A percentile compares a stretch with the other conserved stretches of the same genome.
These are phyloP conservation scores for Botrytis fragariae DNA, from an alignment of 2,329 filamentous ascomycete genomes.

Conservation along the genomic window DNA sequence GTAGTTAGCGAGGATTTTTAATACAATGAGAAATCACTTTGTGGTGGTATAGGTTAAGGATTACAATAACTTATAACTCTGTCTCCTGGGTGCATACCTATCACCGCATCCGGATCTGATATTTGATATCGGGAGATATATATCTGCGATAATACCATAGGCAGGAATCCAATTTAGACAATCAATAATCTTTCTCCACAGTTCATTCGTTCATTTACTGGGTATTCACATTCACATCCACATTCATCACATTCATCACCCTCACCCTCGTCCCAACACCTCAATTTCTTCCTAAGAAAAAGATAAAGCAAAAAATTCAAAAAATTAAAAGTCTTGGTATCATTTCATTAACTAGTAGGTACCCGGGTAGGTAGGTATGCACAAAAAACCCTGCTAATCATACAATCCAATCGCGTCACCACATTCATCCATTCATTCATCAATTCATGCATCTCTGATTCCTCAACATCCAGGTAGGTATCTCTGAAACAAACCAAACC, in stretches of 20 bases:
- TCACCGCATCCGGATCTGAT: too few relatives aligned
- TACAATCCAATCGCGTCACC: not conserved
- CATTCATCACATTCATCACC: not conserved
- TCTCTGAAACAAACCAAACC: not conserved
- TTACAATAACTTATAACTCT: too few relatives aligned
- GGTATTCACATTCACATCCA: not conserved
- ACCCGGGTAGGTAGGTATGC: too few relatives aligned
- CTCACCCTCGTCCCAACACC: too few relatives aligned
- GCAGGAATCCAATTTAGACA: too few relatives aligned
- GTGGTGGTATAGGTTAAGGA: not conserved
- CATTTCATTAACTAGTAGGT: not conserved
- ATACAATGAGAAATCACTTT: not conserved
- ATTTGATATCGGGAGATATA: too few relatives aligned
- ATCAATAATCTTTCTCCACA: too few relatives aligned
- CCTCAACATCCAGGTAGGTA: not conserved
- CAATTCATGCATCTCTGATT: not conserved
- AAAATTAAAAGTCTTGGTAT: not conserved
- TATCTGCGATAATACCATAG: too few relatives aligned
- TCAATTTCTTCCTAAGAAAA: not conserved
- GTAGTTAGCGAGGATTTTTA: not conserved
- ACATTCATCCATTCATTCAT: not conserved
- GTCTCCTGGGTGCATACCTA: rapidly evolving
- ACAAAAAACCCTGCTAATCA: not conserved
- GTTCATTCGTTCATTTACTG: too few relatives aligned
- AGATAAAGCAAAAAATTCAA: not conserved